These are phyloP conservation scores for Trichoderma sp. DNA, from an alignment of 2,329 filamentous ascomycete genomes.

Conservation along the genomic window DNA sequence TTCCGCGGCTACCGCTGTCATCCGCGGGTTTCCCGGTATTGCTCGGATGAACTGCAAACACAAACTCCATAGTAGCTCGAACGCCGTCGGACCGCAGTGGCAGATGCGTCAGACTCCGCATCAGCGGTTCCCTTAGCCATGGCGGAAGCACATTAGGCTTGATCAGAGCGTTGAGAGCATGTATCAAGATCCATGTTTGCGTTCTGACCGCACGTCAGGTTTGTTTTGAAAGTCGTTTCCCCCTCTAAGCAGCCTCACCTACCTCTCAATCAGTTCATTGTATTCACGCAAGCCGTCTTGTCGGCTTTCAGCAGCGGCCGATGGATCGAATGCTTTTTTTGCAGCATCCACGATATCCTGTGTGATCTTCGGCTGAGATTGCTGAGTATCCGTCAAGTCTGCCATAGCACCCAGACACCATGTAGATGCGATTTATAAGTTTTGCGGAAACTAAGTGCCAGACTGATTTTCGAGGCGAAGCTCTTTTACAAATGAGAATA, in stretches of 20 bases:
- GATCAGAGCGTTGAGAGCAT: constrained; percentile 60
- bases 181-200: constrained; percentile 53
- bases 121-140: constrained; percentile 58
- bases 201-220: constrained; percentile 28
- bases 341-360: constrained; percentile 40
- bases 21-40: constrained; percentile 41
- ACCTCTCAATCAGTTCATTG: constrained; percentile 49
- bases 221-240: neutral
- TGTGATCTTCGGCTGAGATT: constrained; percentile 31
- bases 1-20: constrained; percentile 44
- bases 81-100: constrained; percentile 63
- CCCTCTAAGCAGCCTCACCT: constrained; percentile 23
- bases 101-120: constrained; percentile 56
- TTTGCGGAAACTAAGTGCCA: neutral
- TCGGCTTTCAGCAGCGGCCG: constrained; percentile 32
- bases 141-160: constrained; percentile 56
- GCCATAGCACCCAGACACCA: constrained; percentile 26
- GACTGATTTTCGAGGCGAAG: neutral
- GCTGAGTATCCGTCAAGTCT: constrained; percentile 24
- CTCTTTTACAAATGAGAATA: neutral
- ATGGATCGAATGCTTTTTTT: constrained; percentile 50
- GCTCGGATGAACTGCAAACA: constrained; percentile 65
- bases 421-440: neutral
- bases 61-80: constrained; percentile 65
- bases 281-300: constrained; percentile 41